A percentile compares a stretch with the other conserved stretches of the same genome.
phyloP scores from a whole-genome alignment of 2,329 filamentous ascomycete genomes.

The Thermoascus crustaceus region DNA sequence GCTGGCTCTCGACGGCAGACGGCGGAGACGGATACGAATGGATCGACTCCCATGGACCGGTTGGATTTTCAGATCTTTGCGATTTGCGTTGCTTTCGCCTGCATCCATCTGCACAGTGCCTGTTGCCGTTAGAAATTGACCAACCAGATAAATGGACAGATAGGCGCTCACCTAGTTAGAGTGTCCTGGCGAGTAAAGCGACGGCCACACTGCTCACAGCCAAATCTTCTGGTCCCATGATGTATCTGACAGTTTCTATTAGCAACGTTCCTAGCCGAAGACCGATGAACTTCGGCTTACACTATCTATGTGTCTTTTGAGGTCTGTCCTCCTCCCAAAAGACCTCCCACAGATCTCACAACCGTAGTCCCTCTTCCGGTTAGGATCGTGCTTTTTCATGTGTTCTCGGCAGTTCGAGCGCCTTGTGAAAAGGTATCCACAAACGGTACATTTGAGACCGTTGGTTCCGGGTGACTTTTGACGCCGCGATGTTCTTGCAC shows the following conservation, averaged over 20 bases:
- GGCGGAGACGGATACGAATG: background rate
- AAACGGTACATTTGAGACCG: constrained; percentile 67
- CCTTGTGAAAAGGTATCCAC: constrained; percentile 70
- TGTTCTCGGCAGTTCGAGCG: constrained; percentile 84
- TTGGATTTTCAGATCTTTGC: background rate
- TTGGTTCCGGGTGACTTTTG: constrained; percentile 34
- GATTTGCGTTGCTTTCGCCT: constrained; percentile 2
- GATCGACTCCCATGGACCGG: constrained; percentile 2
- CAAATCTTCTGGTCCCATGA: constrained; percentile 60
- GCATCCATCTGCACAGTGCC: constrained; percentile 14
- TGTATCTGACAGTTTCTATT: constrained; percentile 57
- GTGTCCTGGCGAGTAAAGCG: constrained; percentile 76
- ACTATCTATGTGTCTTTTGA: constrained; percentile 49
- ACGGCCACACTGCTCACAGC: constrained; percentile 62
- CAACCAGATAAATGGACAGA: background rate
- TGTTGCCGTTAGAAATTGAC: background rate
- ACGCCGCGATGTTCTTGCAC: constrained; percentile 4
- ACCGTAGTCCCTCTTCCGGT: constrained; percentile 60
- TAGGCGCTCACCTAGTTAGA: constrained; percentile 56
- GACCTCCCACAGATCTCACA: constrained; percentile 65
- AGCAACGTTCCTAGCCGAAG: constrained; percentile 16
- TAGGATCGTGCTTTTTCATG: constrained; percentile 72
- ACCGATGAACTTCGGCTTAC: constrained; percentile 37
- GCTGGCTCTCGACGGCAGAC: background rate
- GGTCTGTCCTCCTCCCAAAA: constrained; percentile 77